These are phyloP conservation scores for Plasmopara viticola DNA, from an alignment of 352 stramenopile genomes.

Conservation along the genomic window DNA sequence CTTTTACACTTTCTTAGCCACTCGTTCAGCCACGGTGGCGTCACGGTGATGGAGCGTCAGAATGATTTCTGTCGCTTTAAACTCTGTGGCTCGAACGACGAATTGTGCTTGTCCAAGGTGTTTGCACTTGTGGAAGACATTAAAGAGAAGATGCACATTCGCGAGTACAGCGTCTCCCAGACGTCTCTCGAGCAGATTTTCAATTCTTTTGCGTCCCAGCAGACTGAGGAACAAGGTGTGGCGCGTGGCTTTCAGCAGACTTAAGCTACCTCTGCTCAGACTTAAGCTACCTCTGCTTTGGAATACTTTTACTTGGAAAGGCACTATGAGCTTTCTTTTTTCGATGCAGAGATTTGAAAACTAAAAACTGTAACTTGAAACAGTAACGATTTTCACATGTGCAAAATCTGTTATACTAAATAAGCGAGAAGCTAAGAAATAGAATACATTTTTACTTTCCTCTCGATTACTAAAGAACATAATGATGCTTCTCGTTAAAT, in stretches of 20 bases:
- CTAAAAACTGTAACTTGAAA: too few relatives aligned
- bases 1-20: slow-evolving; percentile 29
- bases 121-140: slow-evolving; percentile 67
- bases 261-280: background rate
- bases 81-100: slow-evolving; percentile 44
- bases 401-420: too few relatives aligned
- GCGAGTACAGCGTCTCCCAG: slow-evolving; percentile 85
- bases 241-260: slow-evolving; percentile 28
- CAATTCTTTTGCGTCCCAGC: slow-evolving; percentile 78
- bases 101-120: slow-evolving; percentile 53
- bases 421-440: too few relatives aligned
- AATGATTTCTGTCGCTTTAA: slow-evolving; percentile 60
- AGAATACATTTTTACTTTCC: too few relatives aligned
- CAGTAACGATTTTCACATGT: too few relatives aligned
- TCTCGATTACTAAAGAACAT: too few relatives aligned
- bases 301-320: too few relatives aligned
- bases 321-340: too few relatives aligned
- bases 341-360: too few relatives aligned
- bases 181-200: slow-evolving; percentile 90
- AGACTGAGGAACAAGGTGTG: slow-evolving; percentile 40
- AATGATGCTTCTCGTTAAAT: too few relatives aligned
- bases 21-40: slow-evolving; percentile 26
- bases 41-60: slow-evolving; percentile 49
- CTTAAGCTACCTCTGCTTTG: too few relatives aligned
- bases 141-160: slow-evolving; percentile 54